Base-by-base conservation (phyloP, 1,284 basidiomycete genomes). In the Cystobasidiaceae sp. region DNA sequence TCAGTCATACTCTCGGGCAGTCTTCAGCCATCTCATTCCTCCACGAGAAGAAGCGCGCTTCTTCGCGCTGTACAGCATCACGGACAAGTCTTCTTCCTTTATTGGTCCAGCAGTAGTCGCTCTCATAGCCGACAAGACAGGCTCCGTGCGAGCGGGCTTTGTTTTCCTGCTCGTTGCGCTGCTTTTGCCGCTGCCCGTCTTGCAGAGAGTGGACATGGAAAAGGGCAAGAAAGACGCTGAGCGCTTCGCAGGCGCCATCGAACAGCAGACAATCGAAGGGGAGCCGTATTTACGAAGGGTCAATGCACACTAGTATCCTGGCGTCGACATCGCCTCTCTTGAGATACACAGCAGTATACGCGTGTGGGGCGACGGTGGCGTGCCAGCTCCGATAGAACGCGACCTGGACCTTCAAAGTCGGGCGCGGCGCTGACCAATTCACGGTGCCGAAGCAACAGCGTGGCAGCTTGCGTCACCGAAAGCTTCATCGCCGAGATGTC, bases 41-140 rank as follows among this genome's bases (percentile, higher is more conserved):
- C 82, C 82, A 0, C 85, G 86, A 0, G 87, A 90, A 75, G 87
- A 88, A 76, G 88, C 88, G 1, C 77, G 87, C 65, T 91, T 87
- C 87, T 80, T 79, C 73, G 89, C 84, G 1, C 78, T 93, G 25
- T 94, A 87, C 76, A 87, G 88, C 5, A 90, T 94, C 70, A 93
- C 90, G 0, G 89, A 90, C 78, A 91, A 90, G 80, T 90, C 88
- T 15, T 86, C 85, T 63, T 90, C 88, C 8, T 94, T 93, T 76
- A 77, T 94, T n/a, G 90, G 90, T 0, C 90, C 90, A 1, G 80
- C 72, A 3, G 79, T 89, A 23, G 90, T 96, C 1, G 91, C 90
- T 0, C 71, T 91, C 43, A 89, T 96, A 50, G 84, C 90, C 0
- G 90, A 93, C 74, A 76, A 80, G 48, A 92, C 89, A 0, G 90